Evolutionary conservation across 2,329 filamentous ascomycete species (phyloP).

Genomic region (Lecanicillium sp.): DNA sequence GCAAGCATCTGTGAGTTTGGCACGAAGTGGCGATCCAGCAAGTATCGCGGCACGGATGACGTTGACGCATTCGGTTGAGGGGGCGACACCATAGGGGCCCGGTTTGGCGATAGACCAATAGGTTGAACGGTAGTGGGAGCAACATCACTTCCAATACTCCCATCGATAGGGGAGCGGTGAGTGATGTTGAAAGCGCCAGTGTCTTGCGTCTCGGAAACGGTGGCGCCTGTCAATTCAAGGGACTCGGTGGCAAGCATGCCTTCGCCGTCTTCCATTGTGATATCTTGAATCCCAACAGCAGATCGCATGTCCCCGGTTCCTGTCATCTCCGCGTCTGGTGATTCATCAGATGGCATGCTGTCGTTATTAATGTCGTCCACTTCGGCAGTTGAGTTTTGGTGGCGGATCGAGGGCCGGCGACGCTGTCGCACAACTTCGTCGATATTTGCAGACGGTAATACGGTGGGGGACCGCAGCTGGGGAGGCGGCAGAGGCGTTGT

Average conservation of each 20-base stretch:
- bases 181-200: conserved; percentile 91
- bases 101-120: conserved; percentile 68
- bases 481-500: conserved; percentile 73
- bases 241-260: conserved; percentile 70
- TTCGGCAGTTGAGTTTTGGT: conserved; percentile 86
- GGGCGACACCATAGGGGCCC: conserved; percentile 63
- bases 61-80: conserved; percentile 67
- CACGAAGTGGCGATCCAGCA: conserved; percentile 66
- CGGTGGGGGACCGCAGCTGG: conserved; percentile 50
- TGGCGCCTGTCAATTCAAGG: conserved; percentile 69
- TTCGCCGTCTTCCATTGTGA: conserved; percentile 71
- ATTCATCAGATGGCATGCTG: conserved; percentile 72
- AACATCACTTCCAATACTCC: conserved; percentile 71
- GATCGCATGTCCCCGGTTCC: conserved; percentile 75
- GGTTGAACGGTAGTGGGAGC: conserved; percentile 59
- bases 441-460: conserved; percentile 46
- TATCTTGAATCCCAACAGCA: conserved; percentile 79
- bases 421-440: conserved; percentile 51
- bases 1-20: conserved; percentile 71
- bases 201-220: conserved; percentile 78
- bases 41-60: conserved; percentile 70
- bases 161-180: conserved; percentile 76
- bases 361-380: conserved; percentile 82
- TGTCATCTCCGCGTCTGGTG: conserved; percentile 70
- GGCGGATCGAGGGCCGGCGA: conserved; percentile 77